Conservation (phyloP, 1,139 yeast genomes). For the Nakaseomyces delphensis region DNA sequence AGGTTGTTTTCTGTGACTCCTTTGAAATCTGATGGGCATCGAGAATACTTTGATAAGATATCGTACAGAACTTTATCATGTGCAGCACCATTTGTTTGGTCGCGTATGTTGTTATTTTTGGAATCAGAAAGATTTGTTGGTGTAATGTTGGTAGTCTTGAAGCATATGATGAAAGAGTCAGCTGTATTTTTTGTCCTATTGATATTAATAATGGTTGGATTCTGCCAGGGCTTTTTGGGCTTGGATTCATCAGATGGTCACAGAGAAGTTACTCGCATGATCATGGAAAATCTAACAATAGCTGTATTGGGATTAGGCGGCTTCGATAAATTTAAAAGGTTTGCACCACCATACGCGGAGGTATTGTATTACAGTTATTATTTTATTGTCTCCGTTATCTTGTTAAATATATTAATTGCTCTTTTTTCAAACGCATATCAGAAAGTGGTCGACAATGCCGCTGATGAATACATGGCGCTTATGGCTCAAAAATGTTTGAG, state of each 20-base stretch:
- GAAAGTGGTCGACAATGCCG: conserved; percentile 71
- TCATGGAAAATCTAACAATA: conserved; percentile 56
- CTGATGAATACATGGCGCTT: conserved; percentile 75
- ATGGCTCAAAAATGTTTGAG: conserved; percentile 78
- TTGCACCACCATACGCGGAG: conserved; percentile 80
- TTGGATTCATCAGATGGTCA: conserved; percentile 82
- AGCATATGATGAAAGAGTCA: conserved; percentile 81
- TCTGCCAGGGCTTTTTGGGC: conserved; percentile 79
- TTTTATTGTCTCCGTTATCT: conserved; percentile 61
- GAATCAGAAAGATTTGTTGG: conserved; percentile 82
- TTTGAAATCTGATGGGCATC: conserved; percentile 14
- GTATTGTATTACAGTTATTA: conserved; percentile 68
- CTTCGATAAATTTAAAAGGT: conserved; percentile 56
- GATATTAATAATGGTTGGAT: conserved; percentile 64
- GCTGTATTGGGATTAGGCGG: conserved; percentile 69
- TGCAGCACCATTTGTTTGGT: conserved; percentile 86
- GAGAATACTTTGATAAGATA: conserved; percentile 47
- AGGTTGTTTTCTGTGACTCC: conserved; percentile 45
- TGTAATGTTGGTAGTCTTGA: conserved; percentile 76
- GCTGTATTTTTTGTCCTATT: conserved; percentile 68
- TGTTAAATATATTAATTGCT: conserved; percentile 77
- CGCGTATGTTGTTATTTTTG: conserved; percentile 61
- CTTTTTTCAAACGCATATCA: conserved; percentile 79
- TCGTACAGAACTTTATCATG: conserved; percentile 67
- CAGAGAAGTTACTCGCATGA: conserved; percentile 60